Conservation (phyloP, 805 yeast genomes). For the Ogataea polymorpha region DNA sequence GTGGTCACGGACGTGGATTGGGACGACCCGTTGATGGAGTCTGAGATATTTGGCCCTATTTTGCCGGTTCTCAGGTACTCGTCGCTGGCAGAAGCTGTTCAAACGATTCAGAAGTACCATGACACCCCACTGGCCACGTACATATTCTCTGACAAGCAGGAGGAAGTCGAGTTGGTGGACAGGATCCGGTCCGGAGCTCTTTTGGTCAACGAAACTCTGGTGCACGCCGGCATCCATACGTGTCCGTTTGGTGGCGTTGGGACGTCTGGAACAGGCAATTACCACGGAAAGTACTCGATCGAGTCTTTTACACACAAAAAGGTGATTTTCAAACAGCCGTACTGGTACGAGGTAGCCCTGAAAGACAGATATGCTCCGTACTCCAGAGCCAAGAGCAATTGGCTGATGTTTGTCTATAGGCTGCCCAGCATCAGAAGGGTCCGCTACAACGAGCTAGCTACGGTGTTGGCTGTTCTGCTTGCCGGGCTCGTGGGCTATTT, state of each 20-base stretch:
- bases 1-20: conserved; percentile 59
- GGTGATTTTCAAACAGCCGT: conserved; percentile 59
- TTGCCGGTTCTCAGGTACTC: conserved; percentile 65
- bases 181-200: conserved; percentile 70
- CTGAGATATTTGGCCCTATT: conserved; percentile 83
- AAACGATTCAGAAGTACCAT: conserved; percentile 43
- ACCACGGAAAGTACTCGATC: conserved; percentile 72
- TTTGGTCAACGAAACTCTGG: conserved; percentile 65
- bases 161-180: conserved; percentile 48
- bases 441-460: conserved; percentile 1
- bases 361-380: conserved; percentile 69
- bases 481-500: conserved; percentile 1
- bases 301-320: conserved; percentile 77
- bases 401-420: conserved; percentile 6
- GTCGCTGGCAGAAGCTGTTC: conserved; percentile 43
- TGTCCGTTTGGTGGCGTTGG: conserved; percentile 95
- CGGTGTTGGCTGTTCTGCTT: neutral
- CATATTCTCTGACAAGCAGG: conserved; percentile 50
- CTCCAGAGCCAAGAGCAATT: conserved; percentile 29
- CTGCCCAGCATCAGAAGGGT: conserved; percentile 6
- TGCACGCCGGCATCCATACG: conserved; percentile 61
- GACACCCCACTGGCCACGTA: conserved; percentile 87
- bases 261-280: conserved; percentile 73
- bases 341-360: conserved; percentile 56
- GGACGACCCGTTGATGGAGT: conserved; percentile 68